phyloP scores from a whole-genome alignment of 805 yeast species.

The Candida xyloterini region DNA sequence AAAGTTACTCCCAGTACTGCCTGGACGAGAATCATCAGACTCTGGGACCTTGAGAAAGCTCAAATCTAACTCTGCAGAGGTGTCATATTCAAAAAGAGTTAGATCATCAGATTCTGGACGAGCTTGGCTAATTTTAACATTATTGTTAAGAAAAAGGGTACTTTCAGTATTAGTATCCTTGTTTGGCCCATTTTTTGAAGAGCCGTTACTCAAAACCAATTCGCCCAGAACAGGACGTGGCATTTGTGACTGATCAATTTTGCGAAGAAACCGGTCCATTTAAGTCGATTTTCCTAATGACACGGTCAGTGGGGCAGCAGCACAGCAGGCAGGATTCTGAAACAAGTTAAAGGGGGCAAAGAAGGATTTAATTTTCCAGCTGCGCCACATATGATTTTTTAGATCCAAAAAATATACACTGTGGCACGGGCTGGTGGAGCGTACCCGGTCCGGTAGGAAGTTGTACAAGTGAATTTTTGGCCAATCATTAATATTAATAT shows the following conservation, averaged over 20 bases:
- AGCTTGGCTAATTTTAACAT: constrained; percentile 4
- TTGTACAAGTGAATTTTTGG: neutral
- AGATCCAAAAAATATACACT: neutral
- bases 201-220: neutral
- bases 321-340: constrained; percentile 3
- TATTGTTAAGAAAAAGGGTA: constrained; percentile 7
- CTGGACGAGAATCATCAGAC: constrained; percentile 3
- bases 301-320: constrained; percentile 1
- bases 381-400: constrained; percentile 5
- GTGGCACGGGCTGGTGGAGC: constrained; percentile 3
- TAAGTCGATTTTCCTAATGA: neutral
- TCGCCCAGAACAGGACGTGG: constrained; percentile 1
- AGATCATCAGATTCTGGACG: constrained; percentile 3
- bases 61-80: constrained; percentile 3
- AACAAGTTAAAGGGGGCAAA: constrained; percentile 13
- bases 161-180: constrained; percentile 4
- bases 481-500: constrained; percentile 5
- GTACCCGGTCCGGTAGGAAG: neutral
- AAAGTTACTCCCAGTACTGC: constrained; percentile 6
- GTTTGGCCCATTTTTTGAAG: constrained; percentile 1
- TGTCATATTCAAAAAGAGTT: constrained; percentile 5
- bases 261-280: neutral
- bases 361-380: constrained; percentile 1
- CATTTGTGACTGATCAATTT: constrained; percentile 2
- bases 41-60: constrained; percentile 1